Evolutionary conservation across 75 land plant species (phyloP).

Genomic region (Pinus tabuliformis): DNA sequence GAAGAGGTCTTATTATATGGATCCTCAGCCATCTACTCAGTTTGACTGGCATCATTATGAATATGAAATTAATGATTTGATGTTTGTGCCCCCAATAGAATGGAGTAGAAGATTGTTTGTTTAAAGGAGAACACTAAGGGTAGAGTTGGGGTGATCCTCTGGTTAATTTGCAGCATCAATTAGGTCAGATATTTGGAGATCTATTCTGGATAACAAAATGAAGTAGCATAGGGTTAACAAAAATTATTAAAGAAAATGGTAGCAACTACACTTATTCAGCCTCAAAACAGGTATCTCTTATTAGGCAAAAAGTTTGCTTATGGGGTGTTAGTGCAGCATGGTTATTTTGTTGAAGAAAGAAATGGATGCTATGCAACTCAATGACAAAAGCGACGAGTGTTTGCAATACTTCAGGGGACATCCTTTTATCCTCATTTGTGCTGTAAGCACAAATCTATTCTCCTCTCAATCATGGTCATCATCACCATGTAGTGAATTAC

Average conservation of each 20-base stretch:
- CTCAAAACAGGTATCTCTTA: neutral
- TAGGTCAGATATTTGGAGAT: conserved; percentile 69
- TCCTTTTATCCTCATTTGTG: too few species aligned
- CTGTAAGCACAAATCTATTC: too few species aligned
- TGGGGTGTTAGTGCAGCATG: neutral
- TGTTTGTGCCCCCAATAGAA: conserved; percentile 76
- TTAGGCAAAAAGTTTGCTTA: neutral
- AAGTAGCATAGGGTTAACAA: conserved; percentile 1
- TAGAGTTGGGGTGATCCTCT: conserved; percentile 56
- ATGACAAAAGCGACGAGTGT: too few species aligned
- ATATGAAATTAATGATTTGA: conserved; percentile 78
- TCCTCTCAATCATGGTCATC: too few species aligned
- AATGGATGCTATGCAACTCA: conserved; percentile 1
- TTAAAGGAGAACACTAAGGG: conserved; percentile 66
- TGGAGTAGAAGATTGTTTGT: conserved; percentile 76
- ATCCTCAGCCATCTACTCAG: conserved; percentile 77
- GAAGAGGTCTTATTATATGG: conserved; percentile 97
- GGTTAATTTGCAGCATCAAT: conserved; percentile 80
- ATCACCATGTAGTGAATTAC: too few species aligned
- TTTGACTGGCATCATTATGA: conserved; percentile 95
- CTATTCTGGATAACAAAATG: neutral
- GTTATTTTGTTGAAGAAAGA: conserved; percentile 3
- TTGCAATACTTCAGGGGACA: too few species aligned
- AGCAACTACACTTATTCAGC: neutral
- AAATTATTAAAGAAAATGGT: neutral